phyloP scores from a whole-genome alignment of 2,329 filamentous ascomycete genomes.

The Aspergillus jensenii region DNA sequence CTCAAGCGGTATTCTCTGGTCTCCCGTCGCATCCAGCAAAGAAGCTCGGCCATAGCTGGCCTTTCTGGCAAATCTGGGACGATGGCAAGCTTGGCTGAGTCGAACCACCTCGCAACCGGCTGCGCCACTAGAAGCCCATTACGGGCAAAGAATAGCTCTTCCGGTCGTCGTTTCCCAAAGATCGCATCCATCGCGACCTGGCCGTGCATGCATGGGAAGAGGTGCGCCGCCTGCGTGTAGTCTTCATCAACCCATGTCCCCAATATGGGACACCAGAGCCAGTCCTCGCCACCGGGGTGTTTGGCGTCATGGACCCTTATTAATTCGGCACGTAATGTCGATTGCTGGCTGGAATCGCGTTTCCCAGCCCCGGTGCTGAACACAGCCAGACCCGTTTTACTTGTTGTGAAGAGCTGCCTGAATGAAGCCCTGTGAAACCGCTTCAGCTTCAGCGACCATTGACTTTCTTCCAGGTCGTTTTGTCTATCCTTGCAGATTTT shows the following conservation, averaged over 20 bases:
- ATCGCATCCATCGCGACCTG: too few relatives aligned
- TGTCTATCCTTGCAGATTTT: neutral
- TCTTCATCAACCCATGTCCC: neutral
- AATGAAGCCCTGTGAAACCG: neutral
- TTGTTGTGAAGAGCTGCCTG: neutral
- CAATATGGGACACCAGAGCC: neutral
- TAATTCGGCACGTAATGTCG: neutral
- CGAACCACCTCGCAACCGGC: slow-evolving; percentile 7
- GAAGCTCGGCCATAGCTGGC: neutral
- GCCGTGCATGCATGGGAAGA: slow-evolving; percentile 16
- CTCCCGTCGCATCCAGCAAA: neutral
- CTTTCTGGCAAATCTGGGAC: slow-evolving; percentile 11
- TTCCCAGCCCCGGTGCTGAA: neutral
- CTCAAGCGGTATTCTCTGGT: neutral
- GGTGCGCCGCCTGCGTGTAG: neutral
- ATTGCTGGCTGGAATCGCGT: neutral
- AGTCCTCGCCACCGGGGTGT: neutral
- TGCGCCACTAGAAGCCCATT: slow-evolving; percentile 14
- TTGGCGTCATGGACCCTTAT: neutral
- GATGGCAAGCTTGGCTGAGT: slow-evolving; percentile 14
- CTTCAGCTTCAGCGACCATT: neutral
- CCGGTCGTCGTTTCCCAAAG: neutral
- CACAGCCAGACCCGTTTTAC: neutral
- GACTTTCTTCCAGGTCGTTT: neutral
- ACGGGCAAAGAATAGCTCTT: slow-evolving; percentile 17